Evolutionary conservation across 768 basidiomycete genomes (phyloP).

Genomic region (Pleurotus pulmonarius): DNA sequence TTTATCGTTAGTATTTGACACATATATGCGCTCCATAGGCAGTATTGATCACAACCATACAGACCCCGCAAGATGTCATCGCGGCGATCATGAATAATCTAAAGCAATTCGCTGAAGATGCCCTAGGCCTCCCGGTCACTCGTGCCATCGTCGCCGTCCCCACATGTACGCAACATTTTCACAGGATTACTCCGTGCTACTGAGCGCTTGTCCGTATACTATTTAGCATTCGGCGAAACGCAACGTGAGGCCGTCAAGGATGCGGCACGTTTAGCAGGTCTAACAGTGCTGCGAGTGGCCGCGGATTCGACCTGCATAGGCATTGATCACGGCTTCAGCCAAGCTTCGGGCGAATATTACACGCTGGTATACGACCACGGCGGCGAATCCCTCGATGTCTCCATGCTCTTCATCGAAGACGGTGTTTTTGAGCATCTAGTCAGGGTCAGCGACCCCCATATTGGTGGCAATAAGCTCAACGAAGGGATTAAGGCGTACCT

Average conservation of each 20-base stretch:
- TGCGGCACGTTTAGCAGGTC: conserved; percentile 61
- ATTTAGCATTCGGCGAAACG: conserved; percentile 45
- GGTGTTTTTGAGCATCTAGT: conserved; percentile 71
- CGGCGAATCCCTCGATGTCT: conserved; percentile 73
- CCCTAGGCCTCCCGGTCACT: conserved; percentile 59
- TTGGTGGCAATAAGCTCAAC: conserved; percentile 70
- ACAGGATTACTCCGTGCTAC: conserved; percentile 16
- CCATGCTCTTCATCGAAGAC: conserved; percentile 63
- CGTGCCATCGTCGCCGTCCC: conserved; percentile 60
- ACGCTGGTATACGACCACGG: conserved; percentile 72
- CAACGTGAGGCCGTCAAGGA: conserved; percentile 70
- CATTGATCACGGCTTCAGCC: conserved; percentile 67
- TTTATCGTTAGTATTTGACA: conserved; percentile 34
- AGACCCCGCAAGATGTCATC: conserved; percentile 65
- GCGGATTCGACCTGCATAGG: conserved; percentile 72
- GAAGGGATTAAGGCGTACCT: conserved; percentile 72
- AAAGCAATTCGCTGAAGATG: conserved; percentile 70
- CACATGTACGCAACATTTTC: conserved; percentile 35
- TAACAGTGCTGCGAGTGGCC: conserved; percentile 61
- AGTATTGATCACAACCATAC: background rate
- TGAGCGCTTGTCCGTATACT: conserved; percentile 45
- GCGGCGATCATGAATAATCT: conserved; percentile 66
- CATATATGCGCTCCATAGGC: background rate
- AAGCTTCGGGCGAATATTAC: conserved; percentile 51
- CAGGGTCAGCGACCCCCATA: conserved; percentile 68